phyloP scores from a whole-genome alignment of 2,329 filamentous ascomycete genomes.

The Epichloe hybrida region DNA sequence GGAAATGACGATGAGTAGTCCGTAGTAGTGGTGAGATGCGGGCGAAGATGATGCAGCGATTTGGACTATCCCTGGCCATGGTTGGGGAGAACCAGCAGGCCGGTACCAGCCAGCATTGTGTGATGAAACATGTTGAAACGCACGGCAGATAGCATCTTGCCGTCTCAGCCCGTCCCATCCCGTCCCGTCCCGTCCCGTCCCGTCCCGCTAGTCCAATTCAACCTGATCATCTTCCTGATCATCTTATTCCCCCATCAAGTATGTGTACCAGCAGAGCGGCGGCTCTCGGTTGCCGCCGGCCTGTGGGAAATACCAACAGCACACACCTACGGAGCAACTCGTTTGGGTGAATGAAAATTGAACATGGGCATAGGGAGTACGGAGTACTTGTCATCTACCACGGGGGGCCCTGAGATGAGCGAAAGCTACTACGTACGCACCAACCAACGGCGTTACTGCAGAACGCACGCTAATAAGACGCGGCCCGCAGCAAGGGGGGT shows the following conservation, averaged over 20 bases:
- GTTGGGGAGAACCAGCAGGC: background rate
- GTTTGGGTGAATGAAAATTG: background rate
- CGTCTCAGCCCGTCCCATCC: background rate
- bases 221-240: background rate
- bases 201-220: background rate
- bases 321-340: background rate
- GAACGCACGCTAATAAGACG: no score
- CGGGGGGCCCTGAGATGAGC: no score
- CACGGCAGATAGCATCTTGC: background rate
- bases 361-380: background rate
- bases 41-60: background rate
- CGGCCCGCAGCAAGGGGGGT: no score
- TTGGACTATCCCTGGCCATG: no score
- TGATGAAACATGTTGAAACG: background rate
- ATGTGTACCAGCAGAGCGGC: background rate
- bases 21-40: background rate
- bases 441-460: no score
- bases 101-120: background rate
- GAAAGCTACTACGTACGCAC: background rate
- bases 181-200: background rate
- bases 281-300: background rate
- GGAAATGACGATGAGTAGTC: background rate
- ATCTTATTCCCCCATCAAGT: background rate
- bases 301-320: background rate
- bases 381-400: background rate